These are phyloP conservation scores for Colletotrichum tofieldiae DNA, from an alignment of 2,329 filamentous ascomycete species.

Conservation along the genomic window DNA sequence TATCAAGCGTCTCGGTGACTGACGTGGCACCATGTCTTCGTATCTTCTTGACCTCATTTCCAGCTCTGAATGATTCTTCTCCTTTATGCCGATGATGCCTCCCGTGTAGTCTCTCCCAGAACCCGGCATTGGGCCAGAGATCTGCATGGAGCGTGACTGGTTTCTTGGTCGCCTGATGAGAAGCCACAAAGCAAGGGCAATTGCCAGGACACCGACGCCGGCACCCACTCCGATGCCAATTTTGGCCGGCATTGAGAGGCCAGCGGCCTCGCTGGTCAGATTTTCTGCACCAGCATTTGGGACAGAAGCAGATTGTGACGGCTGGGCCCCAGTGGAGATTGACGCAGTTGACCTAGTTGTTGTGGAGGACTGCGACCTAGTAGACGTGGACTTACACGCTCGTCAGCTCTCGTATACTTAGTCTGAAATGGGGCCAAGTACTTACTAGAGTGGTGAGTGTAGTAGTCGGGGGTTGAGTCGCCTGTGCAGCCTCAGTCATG, in stretches of 20 bases:
- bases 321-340: slow-evolving; percentile 30
- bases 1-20: slow-evolving; percentile 63
- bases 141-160: slow-evolving; percentile 56
- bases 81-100: slow-evolving; percentile 31
- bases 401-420: background rate
- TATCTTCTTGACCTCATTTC: slow-evolving; percentile 69
- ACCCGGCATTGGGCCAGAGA: slow-evolving; percentile 67
- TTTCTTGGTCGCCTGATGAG: slow-evolving; percentile 55
- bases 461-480: slow-evolving; percentile 36
- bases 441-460: slow-evolving; percentile 35
- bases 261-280: slow-evolving; percentile 42
- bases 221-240: slow-evolving; percentile 66
- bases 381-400: slow-evolving; percentile 13
- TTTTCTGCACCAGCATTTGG: slow-evolving; percentile 16
- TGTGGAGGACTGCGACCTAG: slow-evolving; percentile 25
- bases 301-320: slow-evolving; percentile 18
- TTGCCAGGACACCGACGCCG: slow-evolving; percentile 58
- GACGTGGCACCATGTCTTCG: slow-evolving; percentile 71
- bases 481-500: slow-evolving; percentile 35
- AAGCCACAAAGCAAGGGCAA: slow-evolving; percentile 57
- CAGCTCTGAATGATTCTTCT: slow-evolving; percentile 59
- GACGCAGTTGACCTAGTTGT: slow-evolving; percentile 38
- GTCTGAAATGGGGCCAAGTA: background rate
- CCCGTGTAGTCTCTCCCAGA: slow-evolving; percentile 55
- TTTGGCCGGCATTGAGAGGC: slow-evolving; percentile 61